Evolutionary conservation across 2,329 filamentous ascomycete species (phyloP).

Genomic region (Nemania abortiva): DNA sequence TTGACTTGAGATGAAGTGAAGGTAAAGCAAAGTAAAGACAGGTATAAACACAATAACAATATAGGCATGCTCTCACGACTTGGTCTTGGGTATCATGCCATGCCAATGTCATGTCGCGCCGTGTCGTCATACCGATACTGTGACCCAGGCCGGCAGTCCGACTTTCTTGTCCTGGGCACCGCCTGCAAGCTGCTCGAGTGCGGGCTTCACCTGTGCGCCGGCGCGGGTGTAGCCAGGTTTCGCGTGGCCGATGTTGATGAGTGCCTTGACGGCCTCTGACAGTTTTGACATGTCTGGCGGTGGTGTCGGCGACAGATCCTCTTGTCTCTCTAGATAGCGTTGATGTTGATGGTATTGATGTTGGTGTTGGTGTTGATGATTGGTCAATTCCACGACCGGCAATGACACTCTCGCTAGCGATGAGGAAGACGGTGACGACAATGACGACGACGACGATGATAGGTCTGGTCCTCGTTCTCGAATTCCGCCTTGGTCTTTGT

Average conservation of each 20-base stretch:
- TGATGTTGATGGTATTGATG: background rate
- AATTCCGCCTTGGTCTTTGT: background rate
- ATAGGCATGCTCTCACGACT: background rate
- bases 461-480: background rate
- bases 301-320: background rate
- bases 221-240: slow-evolving; percentile 74
- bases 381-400: slow-evolving; percentile 1
- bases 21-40: background rate
- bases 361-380: background rate
- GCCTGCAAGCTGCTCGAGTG: slow-evolving; percentile 73
- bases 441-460: background rate
- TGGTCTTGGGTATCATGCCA: background rate
- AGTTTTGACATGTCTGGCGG: slow-evolving; percentile 74
- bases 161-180: slow-evolving; percentile 69
- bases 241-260: slow-evolving; percentile 78
- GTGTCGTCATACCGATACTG: slow-evolving; percentile 51
- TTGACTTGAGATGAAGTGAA: background rate
- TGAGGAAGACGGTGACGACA: background rate
- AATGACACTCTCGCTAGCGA: background rate
- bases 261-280: slow-evolving; percentile 75
- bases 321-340: background rate
- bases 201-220: slow-evolving; percentile 70
- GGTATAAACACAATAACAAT: too few species aligned
- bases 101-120: too few species aligned
- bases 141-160: slow-evolving; percentile 53